phyloP scores from a whole-genome alignment of 805 yeast species.

The Suhomyces sp. region DNA sequence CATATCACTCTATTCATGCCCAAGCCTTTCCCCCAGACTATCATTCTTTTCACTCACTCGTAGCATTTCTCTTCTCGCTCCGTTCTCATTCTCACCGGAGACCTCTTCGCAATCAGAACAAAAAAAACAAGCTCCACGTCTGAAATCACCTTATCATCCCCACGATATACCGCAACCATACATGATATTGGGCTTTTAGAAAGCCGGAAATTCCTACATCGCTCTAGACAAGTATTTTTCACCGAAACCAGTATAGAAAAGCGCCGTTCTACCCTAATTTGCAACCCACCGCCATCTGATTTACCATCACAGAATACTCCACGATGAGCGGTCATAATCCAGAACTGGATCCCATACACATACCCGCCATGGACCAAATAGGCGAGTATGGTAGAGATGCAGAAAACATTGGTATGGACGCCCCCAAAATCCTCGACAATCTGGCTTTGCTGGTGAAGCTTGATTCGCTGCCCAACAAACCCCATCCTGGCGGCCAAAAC shows the following conservation, averaged over 20 bases:
- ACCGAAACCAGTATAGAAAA: background rate
- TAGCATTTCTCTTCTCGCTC: background rate
- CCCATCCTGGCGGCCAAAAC: background rate
- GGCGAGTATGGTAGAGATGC: background rate
- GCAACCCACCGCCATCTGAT: background rate
- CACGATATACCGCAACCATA: background rate
- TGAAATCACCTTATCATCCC: background rate
- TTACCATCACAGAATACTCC: background rate
- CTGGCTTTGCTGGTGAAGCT: background rate
- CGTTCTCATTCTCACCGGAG: background rate
- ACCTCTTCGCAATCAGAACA: constrained; percentile 1
- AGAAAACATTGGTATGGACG: background rate
- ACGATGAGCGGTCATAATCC: constrained; percentile 1
- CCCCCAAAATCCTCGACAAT: background rate
- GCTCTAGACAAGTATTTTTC: background rate
- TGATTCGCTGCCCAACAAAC: background rate
- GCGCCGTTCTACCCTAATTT: background rate
- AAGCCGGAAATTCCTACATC: background rate
- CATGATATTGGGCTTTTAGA: background rate
- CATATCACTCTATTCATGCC: background rate
- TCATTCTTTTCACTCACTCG: background rate
- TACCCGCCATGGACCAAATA: background rate
- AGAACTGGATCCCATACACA: background rate
- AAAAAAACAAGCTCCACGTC: background rate
- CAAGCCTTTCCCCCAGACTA: background rate